These are phyloP conservation scores for Monascus ruber DNA, from an alignment of 2,329 filamentous ascomycete species.

Conservation along the genomic window DNA sequence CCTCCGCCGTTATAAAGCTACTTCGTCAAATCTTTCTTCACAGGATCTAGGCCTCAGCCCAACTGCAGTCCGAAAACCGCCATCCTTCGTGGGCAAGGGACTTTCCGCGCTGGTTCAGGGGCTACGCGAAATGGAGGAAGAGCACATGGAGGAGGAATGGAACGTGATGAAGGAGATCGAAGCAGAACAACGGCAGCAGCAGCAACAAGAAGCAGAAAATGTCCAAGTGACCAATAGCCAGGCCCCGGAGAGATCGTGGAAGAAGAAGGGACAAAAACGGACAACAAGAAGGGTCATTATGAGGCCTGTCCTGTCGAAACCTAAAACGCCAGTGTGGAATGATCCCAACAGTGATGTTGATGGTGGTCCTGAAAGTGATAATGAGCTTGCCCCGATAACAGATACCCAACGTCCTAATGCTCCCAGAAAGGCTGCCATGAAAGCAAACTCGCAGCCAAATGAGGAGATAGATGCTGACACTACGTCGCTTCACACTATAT, in stretches of 20 bases:
- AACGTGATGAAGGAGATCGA: constrained; percentile 36
- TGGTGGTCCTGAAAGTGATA: constrained; percentile 12
- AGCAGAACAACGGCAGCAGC: constrained; percentile 13
- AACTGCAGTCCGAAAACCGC: constrained; percentile 24
- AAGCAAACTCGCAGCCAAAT: not conserved
- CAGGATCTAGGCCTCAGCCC: constrained; percentile 21
- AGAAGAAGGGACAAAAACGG: constrained; percentile 40
- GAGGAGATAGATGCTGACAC: constrained; percentile 6
- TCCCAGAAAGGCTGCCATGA: no score
- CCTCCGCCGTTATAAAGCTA: constrained; percentile 25
- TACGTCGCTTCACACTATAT: constrained; percentile 17
- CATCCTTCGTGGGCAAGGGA: constrained; percentile 27
- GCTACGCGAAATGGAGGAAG: constrained; percentile 30
- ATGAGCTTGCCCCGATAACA: constrained; percentile 17
- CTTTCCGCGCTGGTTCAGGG: constrained; percentile 29
- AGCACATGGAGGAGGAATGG: constrained; percentile 31
- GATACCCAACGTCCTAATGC: constrained; percentile 14
- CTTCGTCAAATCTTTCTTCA: constrained; percentile 4
- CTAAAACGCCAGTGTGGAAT: constrained; percentile 13
- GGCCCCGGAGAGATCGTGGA: constrained; percentile 17
- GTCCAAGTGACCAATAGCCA: constrained; percentile 30
- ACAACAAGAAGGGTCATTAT: constrained; percentile 35
- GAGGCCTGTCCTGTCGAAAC: constrained; percentile 26
- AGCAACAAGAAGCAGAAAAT: constrained; percentile 7
- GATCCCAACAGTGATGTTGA: constrained; percentile 9